These are phyloP conservation scores for Arachis hypogaea DNA, from an alignment of 306 rosid species.

Conservation along the genomic window DNA sequence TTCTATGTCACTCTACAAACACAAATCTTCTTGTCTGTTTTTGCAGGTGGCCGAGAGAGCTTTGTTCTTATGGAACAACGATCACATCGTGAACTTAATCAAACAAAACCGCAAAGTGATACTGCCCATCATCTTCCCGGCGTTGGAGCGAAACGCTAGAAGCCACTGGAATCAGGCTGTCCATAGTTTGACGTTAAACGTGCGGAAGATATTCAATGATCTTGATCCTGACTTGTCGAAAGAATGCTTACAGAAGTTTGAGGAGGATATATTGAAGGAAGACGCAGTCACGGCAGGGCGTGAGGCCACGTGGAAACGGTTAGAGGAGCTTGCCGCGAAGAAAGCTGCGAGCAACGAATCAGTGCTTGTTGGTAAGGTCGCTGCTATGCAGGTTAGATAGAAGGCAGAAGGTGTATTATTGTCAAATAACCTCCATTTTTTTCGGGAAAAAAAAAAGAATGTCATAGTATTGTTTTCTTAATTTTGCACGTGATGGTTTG, in stretches of 20 bases:
- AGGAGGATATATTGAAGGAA: conserved; percentile 61
- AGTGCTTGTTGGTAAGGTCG: conserved; percentile 41
- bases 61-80: conserved; percentile 79
- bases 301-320: conserved; percentile 69
- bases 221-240: conserved; percentile 66
- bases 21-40: conserved; percentile 11
- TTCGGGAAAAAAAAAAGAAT: not conserved
- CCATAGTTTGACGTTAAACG: conserved; percentile 74
- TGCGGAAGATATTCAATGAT: conserved; percentile 68
- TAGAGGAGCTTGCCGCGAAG: conserved; percentile 67
- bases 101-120: conserved; percentile 69
- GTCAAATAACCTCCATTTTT: conserved; percentile 50
- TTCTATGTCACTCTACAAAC: conserved; percentile 11
- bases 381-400: conserved; percentile 48
- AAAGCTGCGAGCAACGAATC: conserved; percentile 59
- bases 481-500: conserved; percentile 41
- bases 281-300: conserved; percentile 53
- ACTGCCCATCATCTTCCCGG: conserved; percentile 78
- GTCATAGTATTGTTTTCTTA: conserved; percentile 39
- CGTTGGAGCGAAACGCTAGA: conserved; percentile 71
- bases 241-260: conserved; percentile 66
- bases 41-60: conserved; percentile 83
- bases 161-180: conserved; percentile 90
- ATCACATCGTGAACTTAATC: conserved; percentile 74
- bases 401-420: conserved; percentile 38